Conservation (phyloP, 2,329 filamentous ascomycete species). For the Sclerotinia nivalis region DNA sequence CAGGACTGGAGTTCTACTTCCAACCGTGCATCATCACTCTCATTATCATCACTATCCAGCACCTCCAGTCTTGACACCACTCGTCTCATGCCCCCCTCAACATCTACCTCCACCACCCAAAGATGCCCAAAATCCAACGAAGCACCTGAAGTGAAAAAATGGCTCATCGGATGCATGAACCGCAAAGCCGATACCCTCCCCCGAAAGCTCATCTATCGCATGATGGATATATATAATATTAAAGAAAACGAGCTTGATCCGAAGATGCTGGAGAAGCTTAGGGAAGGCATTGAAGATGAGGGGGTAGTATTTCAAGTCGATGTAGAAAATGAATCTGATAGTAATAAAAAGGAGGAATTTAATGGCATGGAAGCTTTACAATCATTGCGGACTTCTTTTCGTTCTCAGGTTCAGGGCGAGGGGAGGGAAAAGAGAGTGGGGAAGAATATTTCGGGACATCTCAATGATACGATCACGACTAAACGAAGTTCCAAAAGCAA, state of each 20-base stretch:
- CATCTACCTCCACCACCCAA: constrained; percentile 17
- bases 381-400: background rate
- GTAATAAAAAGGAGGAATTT: background rate
- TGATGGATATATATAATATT: constrained; percentile 37
- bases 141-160: constrained; percentile 32
- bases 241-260: constrained; percentile 31
- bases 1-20: constrained; percentile 7
- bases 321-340: background rate
- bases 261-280: constrained; percentile 27
- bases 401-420: background rate
- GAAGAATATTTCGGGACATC: background rate
- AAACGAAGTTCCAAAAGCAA: background rate
- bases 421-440: background rate
- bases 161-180: constrained; percentile 35
- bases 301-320: constrained; percentile 19
- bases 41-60: constrained; percentile 3
- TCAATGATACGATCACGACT: background rate
- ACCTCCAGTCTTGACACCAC: constrained; percentile 24
- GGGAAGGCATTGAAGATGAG: constrained; percentile 24
- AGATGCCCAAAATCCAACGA: constrained; percentile 30
- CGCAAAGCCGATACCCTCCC: constrained; percentile 33
- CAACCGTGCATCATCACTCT: constrained; percentile 6
- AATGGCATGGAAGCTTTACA: background rate
- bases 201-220: constrained; percentile 27
- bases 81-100: constrained; percentile 32